phyloP scores from a whole-genome alignment of 2,329 filamentous ascomycete species.

The Microascus cirrosus region DNA sequence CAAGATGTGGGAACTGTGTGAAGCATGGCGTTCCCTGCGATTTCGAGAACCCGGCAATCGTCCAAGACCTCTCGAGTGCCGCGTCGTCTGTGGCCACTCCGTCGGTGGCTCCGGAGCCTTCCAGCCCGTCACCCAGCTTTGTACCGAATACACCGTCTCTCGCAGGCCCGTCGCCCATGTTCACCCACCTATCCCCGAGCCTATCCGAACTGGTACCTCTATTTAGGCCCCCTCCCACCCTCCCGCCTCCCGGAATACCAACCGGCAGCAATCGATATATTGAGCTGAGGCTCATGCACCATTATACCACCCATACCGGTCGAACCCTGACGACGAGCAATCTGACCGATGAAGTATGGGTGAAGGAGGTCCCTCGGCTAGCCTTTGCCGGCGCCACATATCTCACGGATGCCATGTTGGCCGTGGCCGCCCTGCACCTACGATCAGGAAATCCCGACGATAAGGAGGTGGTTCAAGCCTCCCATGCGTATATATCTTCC shows the following conservation, averaged over 20 bases:
- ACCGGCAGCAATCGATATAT: constrained; percentile 30
- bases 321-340: constrained; percentile 46
- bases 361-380: constrained; percentile 45
- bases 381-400: constrained; percentile 49
- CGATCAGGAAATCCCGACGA: constrained; percentile 46
- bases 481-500: constrained; percentile 54
- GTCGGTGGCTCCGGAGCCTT: constrained; percentile 11
- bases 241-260: constrained; percentile 17
- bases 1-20: constrained; percentile 52
- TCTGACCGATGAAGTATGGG: constrained; percentile 45
- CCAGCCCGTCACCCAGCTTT: constrained; percentile 7
- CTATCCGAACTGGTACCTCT: background rate
- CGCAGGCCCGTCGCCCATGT: constrained; percentile 7
- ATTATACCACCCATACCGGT: constrained; percentile 50
- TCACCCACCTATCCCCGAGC: background rate
- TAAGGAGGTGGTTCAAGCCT: constrained; percentile 47
- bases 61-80: constrained; percentile 29
- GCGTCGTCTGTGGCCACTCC: constrained; percentile 20
- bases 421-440: constrained; percentile 52
- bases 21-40: constrained; percentile 58
- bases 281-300: constrained; percentile 53
- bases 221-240: constrained; percentile 8
- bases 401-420: constrained; percentile 52
- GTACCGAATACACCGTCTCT: constrained; percentile 12
- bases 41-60: constrained; percentile 42